Percentiles rank a stretch among this genome's conserved stretches.
These are phyloP conservation scores for Aspergillus sp. DNA, from an alignment of 2,329 filamentous ascomycete species.

Conservation along the genomic window DNA sequence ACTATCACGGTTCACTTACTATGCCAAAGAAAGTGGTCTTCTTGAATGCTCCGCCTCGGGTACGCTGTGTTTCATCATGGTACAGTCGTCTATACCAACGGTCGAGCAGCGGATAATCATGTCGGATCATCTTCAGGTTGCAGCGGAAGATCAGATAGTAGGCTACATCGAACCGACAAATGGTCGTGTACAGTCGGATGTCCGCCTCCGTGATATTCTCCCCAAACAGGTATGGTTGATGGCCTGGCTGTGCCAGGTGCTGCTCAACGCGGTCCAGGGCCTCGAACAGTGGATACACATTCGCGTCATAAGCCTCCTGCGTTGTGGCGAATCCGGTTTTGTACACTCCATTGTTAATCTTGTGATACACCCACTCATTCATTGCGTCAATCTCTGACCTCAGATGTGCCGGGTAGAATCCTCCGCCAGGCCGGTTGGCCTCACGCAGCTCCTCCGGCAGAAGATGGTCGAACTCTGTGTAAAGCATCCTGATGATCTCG, in stretches of 20 bases:
- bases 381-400: slow-evolving; percentile 68
- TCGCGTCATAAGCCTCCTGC: slow-evolving; percentile 73
- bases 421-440: slow-evolving; percentile 51
- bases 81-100: slow-evolving; percentile 51
- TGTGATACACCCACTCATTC: slow-evolving; percentile 74
- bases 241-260: slow-evolving; percentile 57
- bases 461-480: slow-evolving; percentile 70
- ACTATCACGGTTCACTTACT: slow-evolving; percentile 26
- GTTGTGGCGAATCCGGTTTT: slow-evolving; percentile 74
- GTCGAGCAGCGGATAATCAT: slow-evolving; percentile 58
- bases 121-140: slow-evolving; percentile 63
- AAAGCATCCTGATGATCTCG: slow-evolving; percentile 85
- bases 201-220: slow-evolving; percentile 75
- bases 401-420: slow-evolving; percentile 67
- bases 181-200: slow-evolving; percentile 68
- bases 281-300: slow-evolving; percentile 68
- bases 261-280: slow-evolving; percentile 72
- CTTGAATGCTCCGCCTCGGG: slow-evolving; percentile 45
- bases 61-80: slow-evolving; percentile 48
- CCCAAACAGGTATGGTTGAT: slow-evolving; percentile 72
- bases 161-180: slow-evolving; percentile 68
- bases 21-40: slow-evolving; percentile 48
- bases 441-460: slow-evolving; percentile 61
- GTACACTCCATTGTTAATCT: slow-evolving; percentile 58
- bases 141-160: slow-evolving; percentile 84